These are phyloP conservation scores for Solanum microdontum DNA, from an alignment of 257 asterid genomes.

Conservation along the genomic window DNA sequence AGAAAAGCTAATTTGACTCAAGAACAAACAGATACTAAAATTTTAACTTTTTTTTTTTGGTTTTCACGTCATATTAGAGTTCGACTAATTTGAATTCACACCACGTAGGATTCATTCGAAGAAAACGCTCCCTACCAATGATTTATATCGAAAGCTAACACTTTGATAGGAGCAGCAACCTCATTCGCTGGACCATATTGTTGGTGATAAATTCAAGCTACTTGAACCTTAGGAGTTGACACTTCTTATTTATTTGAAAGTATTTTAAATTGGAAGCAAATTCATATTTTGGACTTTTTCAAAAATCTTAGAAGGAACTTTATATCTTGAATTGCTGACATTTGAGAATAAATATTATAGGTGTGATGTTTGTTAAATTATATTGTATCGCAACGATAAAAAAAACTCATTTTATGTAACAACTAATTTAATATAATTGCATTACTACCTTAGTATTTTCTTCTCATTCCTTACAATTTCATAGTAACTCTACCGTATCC, in stretches of 20 bases:
- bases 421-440: background rate
- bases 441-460: too few species aligned
- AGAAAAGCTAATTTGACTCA: background rate
- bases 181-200: background rate
- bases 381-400: background rate
- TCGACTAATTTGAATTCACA: background rate
- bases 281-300: background rate
- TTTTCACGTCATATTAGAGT: too few species aligned
- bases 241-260: background rate
- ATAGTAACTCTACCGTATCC: background rate
- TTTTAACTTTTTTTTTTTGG: too few species aligned
- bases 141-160: background rate
- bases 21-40: background rate
- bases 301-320: background rate
- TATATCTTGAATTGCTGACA: background rate
- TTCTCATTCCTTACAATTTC: background rate
- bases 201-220: background rate
- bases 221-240: background rate
- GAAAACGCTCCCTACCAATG: background rate
- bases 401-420: background rate
- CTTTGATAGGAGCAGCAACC: background rate
- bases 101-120: fast-evolving
- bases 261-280: background rate
- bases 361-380: background rate
- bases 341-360: background rate